Evolutionary conservation across 2,329 filamentous ascomycete species (phyloP), one percentile per base, ranked within the genome.

Genomic region (Leptosphaerulina australis): DNA sequence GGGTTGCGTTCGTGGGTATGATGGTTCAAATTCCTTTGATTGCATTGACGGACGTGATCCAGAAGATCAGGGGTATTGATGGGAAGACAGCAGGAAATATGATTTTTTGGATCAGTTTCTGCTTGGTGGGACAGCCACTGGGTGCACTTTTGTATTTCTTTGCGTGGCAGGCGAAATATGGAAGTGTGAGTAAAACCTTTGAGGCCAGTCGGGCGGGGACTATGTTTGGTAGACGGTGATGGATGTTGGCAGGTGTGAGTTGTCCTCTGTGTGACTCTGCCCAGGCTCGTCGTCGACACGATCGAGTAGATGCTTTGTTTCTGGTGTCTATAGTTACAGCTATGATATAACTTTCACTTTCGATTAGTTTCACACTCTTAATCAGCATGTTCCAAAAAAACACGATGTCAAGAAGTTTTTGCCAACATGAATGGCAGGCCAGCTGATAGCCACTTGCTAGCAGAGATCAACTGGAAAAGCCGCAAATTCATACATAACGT

Each of bases 101-200:
- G 66, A 92, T 95, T 50, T 99, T 99, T 73, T 97, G 94, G 94
- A 81, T 97, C 15, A 93, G 89, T 10, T 99, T 99, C 69, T 97
- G 93, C 58, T 84, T 97, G 2, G 88, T 99, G 10, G 94, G 94
- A 3, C 94, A 99, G 77, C 94, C 94, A 0, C 83, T 97, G 62
- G 94, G 91, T 1, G 92, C 91, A 0, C 77, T 99, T 53, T 80
- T 96, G 70, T 99, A 99, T 73, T 99, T 97, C 73, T 97, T 97
- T 70, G 92, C 92, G 1, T 99, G 94, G 93, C 93, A 97, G 76
- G 91, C 91, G 46, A 97, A 97, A 77, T 97, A 96, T 70, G 94
- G 94, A 10, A 91, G 87, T 64, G 87, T 92, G 17, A 90, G 77
- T 9, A 69, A 66, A 48, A 59, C 66, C 50, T 61, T 62, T 3